A percentile compares a stretch with the other conserved stretches of the same genome.
Evolutionary conservation across 371 early-diverging fungal genomes (phyloP).

Genomic region (Rhizopus sp.): DNA sequence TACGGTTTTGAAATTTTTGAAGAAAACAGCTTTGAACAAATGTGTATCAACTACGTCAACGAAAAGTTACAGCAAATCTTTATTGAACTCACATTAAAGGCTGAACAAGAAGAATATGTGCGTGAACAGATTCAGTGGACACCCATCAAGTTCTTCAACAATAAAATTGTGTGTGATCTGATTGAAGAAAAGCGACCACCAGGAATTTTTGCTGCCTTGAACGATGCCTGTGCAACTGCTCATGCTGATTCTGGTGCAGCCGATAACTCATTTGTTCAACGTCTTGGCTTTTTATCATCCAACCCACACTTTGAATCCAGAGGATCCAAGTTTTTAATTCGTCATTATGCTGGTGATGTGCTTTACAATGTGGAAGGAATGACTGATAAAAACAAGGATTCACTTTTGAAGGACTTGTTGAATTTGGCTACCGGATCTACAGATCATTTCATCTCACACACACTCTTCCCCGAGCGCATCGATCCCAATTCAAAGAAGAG

Average conservation of each 20-base stretch:
- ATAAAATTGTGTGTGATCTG: conserved; percentile 96
- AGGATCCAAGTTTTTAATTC: conserved; percentile 79
- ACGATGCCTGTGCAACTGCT: conserved; percentile 93
- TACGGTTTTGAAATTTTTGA: conserved; percentile 96
- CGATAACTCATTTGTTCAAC: conserved; percentile 84
- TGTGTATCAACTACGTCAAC: conserved; percentile 99
- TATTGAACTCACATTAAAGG: conserved; percentile 96
- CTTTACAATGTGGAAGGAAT: conserved; percentile 94
- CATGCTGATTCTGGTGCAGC: conserved; percentile 90
- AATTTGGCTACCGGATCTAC: conserved; percentile 74
- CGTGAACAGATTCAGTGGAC: conserved; percentile 98
- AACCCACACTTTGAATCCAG: conserved; percentile 83
- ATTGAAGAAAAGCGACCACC: conserved; percentile 95
- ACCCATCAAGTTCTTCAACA: conserved; percentile 99
- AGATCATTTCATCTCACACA: conserved; percentile 66
- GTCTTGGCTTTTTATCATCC: conserved; percentile 66
- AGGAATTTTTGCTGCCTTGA: conserved; percentile 91
- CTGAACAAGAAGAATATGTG: conserved; percentile 98
- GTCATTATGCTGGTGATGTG: conserved; percentile 98
- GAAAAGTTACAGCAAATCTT: conserved; percentile 99
- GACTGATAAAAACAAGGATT: conserved; percentile 99
- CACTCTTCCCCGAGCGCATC: conserved; percentile 87
- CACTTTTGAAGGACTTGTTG: conserved; percentile 87
- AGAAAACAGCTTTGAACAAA: conserved; percentile 99
- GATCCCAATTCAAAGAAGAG: conserved; percentile 88